Evolutionary conservation across 305 asterid species (phyloP).

Genomic region (Fraxinus ornus): DNA sequence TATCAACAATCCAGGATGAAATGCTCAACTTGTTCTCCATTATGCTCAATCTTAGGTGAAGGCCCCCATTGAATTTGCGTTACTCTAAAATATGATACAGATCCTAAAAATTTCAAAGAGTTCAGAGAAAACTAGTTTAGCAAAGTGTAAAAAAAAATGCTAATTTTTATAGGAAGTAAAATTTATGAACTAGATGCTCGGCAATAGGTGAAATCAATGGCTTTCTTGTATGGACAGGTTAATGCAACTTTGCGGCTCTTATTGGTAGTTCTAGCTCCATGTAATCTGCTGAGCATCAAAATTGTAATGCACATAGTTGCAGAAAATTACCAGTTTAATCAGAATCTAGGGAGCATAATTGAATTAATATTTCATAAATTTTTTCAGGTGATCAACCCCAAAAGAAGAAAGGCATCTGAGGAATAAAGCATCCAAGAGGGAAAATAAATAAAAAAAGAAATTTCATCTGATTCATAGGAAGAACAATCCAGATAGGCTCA

Average conservation of each 20-base stretch:
- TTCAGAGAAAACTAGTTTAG: background rate
- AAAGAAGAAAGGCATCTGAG: background rate
- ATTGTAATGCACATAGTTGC: background rate
- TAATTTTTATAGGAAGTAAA: background rate
- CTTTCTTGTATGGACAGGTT: background rate
- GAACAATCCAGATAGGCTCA: background rate
- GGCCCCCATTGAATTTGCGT: background rate
- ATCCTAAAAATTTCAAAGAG: background rate
- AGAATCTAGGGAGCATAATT: background rate
- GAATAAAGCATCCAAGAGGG: background rate
- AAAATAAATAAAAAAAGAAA: background rate
- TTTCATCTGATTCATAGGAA: background rate
- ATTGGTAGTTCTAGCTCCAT: background rate
- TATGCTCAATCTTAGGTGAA: background rate
- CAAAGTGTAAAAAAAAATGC: background rate
- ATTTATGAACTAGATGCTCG: background rate
- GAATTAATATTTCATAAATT: background rate
- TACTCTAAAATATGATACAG: background rate
- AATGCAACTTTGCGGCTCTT: background rate
- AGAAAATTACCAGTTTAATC: background rate
- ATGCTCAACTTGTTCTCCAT: background rate
- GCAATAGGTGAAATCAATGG: constrained; percentile 1
- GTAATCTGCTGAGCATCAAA: background rate
- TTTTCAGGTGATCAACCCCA: background rate
- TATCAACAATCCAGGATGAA: background rate